Percentiles rank a stretch among this genome's conserved stretches.
Evolutionary conservation across 2,329 filamentous ascomycete genomes (phyloP).

Genomic region (Clonostachys rhizophaga): DNA sequence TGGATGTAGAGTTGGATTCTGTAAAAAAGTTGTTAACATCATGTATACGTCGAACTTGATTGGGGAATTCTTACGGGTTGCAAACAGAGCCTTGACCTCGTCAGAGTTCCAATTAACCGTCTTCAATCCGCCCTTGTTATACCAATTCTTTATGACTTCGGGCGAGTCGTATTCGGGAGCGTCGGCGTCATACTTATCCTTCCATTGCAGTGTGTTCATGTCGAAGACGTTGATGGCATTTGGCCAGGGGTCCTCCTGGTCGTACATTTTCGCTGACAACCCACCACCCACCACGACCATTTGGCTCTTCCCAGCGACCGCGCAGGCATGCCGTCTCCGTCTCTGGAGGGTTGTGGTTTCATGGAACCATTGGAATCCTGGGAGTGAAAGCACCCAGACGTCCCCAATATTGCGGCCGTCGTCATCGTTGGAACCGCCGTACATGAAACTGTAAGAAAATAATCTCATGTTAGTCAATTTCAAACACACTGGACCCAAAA

Average conservation of each 20-base stretch:
- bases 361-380: constrained; percentile 27
- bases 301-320: constrained; percentile 20
- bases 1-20: too few relatives aligned
- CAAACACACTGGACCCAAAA: too few relatives aligned
- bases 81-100: background rate
- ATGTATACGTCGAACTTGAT: background rate
- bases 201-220: constrained; percentile 27
- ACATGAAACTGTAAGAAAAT: background rate
- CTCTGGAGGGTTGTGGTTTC: background rate
- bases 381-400: constrained; percentile 27
- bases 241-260: constrained; percentile 22
- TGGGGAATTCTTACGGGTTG: background rate
- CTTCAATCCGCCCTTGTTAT: background rate
- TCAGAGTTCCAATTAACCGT: background rate
- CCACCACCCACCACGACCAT: constrained; percentile 30
- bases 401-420: constrained; percentile 14
- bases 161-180: constrained; percentile 20
- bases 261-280: background rate
- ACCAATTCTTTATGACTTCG: background rate
- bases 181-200: constrained; percentile 21
- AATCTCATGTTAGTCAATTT: background rate
- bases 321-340: background rate
- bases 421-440: background rate
- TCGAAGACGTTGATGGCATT: constrained; percentile 32
- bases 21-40: too few relatives aligned